Evolutionary conservation across 257 asterid species (phyloP), one percentile per base, ranked within the genome.

Genomic region (Coffea canephora): DNA sequence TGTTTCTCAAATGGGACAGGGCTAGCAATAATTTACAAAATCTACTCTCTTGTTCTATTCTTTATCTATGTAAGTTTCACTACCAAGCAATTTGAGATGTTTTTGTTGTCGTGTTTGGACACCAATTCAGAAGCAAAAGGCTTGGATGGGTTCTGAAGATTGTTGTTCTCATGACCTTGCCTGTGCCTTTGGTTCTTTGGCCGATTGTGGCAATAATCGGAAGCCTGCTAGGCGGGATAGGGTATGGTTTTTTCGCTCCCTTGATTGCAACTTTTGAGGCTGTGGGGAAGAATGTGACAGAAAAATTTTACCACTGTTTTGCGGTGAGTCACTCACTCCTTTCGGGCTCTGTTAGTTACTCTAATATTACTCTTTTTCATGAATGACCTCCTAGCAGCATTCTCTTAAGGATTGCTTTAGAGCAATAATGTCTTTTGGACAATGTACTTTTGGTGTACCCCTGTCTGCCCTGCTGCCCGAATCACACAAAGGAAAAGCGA

Each of bases 251-350:
- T 79, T 91, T 94, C 13, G 89, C 95, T 6, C 97, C 98, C 14
- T 80, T 93, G 90, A 84, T 95, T 36, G 96, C 98, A 8, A 93
- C 98, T 43, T 95, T 95, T 76, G 96, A 93, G 87, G 98, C 96
- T 66, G 90, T 89, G 61, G 94, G 97, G 57, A 90, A 80, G 74
- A 83, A 86, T 75, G 92, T 89, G 61, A 78, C 86, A 0, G 86
- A 91, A 23, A 93, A 91, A 77, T 83, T 87, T 71, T 86, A 77
- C 84, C 96, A 89, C 78, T 93, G 98, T 83, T 89, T 95, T 83
- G 70, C 61, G 84, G 98, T 95, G 81, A 86, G 95, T 86, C 74
- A 55, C 43, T 45, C 27, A 43, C 52, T 65, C 16, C 67, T 21
- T 61, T 72, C 8, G 3, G 8, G 36, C 16, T 57, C 48, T n/a